Conservation (phyloP, 495 filamentous ascomycete species). For the Chaetomidium leptoderma region DNA sequence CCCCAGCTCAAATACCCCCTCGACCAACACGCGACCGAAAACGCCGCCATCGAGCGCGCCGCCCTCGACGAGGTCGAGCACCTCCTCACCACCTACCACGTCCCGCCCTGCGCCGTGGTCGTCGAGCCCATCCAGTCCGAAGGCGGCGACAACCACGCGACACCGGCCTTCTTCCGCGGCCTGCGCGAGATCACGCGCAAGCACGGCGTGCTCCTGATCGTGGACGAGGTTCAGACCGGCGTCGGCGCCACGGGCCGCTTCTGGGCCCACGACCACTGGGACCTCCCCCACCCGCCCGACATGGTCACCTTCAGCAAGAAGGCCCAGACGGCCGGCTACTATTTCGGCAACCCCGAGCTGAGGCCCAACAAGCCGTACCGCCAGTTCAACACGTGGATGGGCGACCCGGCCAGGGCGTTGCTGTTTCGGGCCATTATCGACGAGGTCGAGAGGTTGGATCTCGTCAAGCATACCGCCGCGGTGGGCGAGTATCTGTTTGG, state of each 20-base stretch:
- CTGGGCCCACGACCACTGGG: conserved; percentile 99
- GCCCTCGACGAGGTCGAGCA: conserved; percentile 87
- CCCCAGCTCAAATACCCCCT: conserved; percentile 87
- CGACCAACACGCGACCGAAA: conserved; percentile 75
- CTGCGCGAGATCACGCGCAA: conserved; percentile 82
- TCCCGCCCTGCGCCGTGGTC: conserved; percentile 84
- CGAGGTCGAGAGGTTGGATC: conserved; percentile 74
- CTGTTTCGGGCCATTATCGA: conserved; percentile 90
- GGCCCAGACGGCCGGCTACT: conserved; percentile 96
- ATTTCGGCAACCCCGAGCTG: conserved; percentile 80
- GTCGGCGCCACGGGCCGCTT: conserved; percentile 94
- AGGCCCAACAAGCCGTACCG: conserved; percentile 99
- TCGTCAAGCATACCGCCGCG: conserved; percentile 74
- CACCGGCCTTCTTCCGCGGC: conserved; percentile 84
- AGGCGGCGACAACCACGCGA: conserved; percentile 98
- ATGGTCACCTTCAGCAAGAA: conserved; percentile 99
- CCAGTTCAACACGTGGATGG: conserved; percentile 99
- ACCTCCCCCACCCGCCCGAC: conserved; percentile 77
- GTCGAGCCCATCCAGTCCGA: conserved; percentile 98
- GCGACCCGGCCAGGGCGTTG: conserved; percentile 84
- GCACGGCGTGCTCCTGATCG: conserved; percentile 85
- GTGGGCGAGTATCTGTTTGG: conserved; percentile 81
- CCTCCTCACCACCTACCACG: conserved; percentile 75
- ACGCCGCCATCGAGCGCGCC: conserved; percentile 74
- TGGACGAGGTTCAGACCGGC: conserved; percentile 98